phyloP scores from a whole-genome alignment of 2,329 filamentous ascomycete species.

The Pestalotiopsis sp. region DNA sequence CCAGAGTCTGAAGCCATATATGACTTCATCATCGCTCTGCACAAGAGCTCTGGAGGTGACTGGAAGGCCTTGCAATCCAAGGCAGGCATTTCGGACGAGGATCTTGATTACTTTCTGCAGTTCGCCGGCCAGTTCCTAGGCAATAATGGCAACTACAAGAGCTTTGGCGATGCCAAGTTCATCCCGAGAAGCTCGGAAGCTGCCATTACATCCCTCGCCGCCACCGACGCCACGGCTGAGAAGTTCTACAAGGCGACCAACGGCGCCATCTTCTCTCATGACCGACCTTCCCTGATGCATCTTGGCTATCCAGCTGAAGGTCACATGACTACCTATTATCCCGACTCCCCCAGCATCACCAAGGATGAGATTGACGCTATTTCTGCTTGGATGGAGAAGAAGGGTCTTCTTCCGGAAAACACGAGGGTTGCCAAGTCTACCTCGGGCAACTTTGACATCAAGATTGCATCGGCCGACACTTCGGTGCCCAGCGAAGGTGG shows the following conservation, averaged over 20 bases:
- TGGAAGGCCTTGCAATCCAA: conserved; percentile 70
- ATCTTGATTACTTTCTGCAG: conserved; percentile 71
- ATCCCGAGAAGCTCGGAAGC: conserved; percentile 71
- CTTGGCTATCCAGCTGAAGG: conserved; percentile 75
- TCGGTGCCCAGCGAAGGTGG: conserved; percentile 63
- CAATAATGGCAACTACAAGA: conserved; percentile 85
- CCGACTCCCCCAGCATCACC: conserved; percentile 73
- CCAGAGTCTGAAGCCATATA: conserved; percentile 82
- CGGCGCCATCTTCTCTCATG: conserved; percentile 72
- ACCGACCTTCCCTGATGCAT: conserved; percentile 68
- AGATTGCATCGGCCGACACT: conserved; percentile 71
- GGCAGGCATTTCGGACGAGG: conserved; percentile 64
- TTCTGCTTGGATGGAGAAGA: conserved; percentile 73
- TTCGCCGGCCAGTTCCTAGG: conserved; percentile 80
- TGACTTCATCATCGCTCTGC: conserved; percentile 76
- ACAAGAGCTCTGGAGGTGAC: conserved; percentile 68
- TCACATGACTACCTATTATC: conserved; percentile 83
- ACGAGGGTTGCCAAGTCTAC: conserved; percentile 71
- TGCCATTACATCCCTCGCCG: conserved; percentile 66
- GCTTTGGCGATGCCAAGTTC: conserved; percentile 84
- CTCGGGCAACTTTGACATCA: conserved; percentile 68
- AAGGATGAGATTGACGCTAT: conserved; percentile 75
- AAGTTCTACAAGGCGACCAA: conserved; percentile 69
- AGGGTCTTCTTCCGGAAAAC: conserved; percentile 75
- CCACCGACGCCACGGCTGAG: conserved; percentile 61